Conservation (phyloP, 192 early-diverging fungal species). For the Coemansia erecta region DNA sequence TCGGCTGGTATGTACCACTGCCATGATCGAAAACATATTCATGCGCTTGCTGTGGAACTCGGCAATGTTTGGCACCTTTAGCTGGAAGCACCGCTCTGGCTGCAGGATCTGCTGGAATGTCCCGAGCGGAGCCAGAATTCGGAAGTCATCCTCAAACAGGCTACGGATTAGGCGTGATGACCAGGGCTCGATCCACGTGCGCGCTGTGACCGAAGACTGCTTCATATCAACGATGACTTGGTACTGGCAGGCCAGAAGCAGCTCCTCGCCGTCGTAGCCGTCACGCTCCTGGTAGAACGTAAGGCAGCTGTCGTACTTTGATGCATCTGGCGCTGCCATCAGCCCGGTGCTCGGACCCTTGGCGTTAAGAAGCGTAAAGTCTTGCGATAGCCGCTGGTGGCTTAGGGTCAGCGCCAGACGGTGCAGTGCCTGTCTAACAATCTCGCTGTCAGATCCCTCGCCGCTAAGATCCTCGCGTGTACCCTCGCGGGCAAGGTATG, state of each 20-base stretch:
- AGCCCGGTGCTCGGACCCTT: conserved; percentile 51
- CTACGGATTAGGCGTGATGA: conserved; percentile 41
- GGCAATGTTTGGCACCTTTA: conserved; percentile 50
- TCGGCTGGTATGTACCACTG: conserved; percentile 43
- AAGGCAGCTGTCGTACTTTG: conserved; percentile 43
- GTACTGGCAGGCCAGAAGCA: conserved; percentile 49
- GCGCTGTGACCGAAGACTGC: conserved; percentile 47
- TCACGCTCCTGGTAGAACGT: conserved; percentile 53
- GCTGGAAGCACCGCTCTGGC: conserved; percentile 53
- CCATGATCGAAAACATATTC: conserved; percentile 55
- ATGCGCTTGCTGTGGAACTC: conserved; percentile 54
- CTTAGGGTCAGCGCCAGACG: conserved; percentile 43
- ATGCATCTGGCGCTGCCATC: conserved; percentile 23
- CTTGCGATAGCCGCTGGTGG: conserved; percentile 35
- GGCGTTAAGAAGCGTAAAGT: conserved; percentile 51
- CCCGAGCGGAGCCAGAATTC: conserved; percentile 41
- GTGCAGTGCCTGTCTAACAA: conserved; percentile 49
- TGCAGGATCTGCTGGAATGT: conserved; percentile 55
- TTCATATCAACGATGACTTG: conserved; percentile 51
- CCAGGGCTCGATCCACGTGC: conserved; percentile 52
- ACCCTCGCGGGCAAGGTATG: conserved; percentile 49
- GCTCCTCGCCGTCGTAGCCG: conserved; percentile 43
- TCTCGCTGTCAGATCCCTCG: conserved; percentile 48
- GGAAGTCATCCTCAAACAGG: conserved; percentile 50
- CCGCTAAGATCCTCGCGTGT: conserved; percentile 39